Conservation (phyloP, 2,329 filamentous ascomycete genomes). For the Aspergillus ibericus region DNA sequence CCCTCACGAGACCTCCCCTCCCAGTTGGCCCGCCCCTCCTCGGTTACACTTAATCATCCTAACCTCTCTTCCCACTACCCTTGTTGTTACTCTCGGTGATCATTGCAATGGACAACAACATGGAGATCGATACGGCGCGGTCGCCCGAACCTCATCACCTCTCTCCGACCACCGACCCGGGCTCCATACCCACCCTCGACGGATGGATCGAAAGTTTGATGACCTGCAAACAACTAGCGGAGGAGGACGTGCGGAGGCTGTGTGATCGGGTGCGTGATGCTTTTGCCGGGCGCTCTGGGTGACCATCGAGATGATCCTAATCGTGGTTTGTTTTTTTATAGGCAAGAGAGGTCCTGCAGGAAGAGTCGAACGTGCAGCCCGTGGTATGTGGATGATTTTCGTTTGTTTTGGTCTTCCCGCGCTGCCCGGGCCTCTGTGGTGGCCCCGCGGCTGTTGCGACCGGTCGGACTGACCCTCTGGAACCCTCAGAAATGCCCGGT, state of each 20-base stretch:
- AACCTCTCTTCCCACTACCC: slow-evolving; percentile 4
- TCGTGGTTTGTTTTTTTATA: slow-evolving; percentile 40
- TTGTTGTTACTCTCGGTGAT: slow-evolving; percentile 7
- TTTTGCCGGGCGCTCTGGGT: slow-evolving; percentile 2
- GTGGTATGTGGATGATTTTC: slow-evolving; percentile 65
- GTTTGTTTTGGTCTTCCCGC: slow-evolving; percentile 21
- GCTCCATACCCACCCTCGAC: slow-evolving; percentile 88
- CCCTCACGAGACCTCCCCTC: slow-evolving; percentile 39
- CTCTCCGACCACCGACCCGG: slow-evolving; percentile 75
- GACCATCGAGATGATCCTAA: slow-evolving; percentile 5
- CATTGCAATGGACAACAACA: slow-evolving; percentile 84
- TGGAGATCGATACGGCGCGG: slow-evolving; percentile 91
- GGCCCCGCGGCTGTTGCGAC: slow-evolving; percentile 7
- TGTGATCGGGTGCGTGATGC: slow-evolving; percentile 82
- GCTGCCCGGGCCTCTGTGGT: slow-evolving; percentile 8
- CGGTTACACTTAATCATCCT: slow-evolving; percentile 19
- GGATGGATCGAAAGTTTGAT: slow-evolving; percentile 99
- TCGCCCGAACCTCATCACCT: slow-evolving; percentile 76
- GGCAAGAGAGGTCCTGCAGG: slow-evolving; percentile 94
- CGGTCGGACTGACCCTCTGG: slow-evolving; percentile 22
- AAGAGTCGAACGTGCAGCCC: slow-evolving; percentile 98
- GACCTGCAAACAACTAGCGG: slow-evolving; percentile 96
- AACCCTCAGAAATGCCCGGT: slow-evolving; percentile 84
- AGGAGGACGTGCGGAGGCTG: slow-evolving; percentile 90
- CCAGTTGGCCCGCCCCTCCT: slow-evolving; percentile 23